These are phyloP conservation scores for Metschnikowia vanudenii DNA, from an alignment of 805 yeast genomes.

Conservation along the genomic window DNA sequence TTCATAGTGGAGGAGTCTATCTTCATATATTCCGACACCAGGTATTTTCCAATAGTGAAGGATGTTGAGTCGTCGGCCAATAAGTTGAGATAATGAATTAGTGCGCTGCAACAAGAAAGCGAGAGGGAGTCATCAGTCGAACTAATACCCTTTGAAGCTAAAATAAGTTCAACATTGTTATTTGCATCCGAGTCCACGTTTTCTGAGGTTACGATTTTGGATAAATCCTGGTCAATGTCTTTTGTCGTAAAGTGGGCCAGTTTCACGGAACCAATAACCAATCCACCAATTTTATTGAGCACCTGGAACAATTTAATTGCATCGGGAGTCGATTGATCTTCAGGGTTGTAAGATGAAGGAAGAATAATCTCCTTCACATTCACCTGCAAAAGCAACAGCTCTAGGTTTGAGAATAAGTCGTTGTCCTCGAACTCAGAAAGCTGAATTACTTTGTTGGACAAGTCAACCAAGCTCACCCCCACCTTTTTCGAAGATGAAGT, in stretches of 20 bases:
- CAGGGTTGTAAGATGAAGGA: conserved; percentile 42
- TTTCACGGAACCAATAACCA: conserved; percentile 63
- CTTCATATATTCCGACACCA: conserved; percentile 79
- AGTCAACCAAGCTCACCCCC: conserved; percentile 80
- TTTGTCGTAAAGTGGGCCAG: conserved; percentile 57
- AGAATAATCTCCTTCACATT: conserved; percentile 85
- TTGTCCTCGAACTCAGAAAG: conserved; percentile 81
- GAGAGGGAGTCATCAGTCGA: conserved; percentile 49
- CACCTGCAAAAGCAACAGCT: conserved; percentile 80
- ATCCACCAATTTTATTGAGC: conserved; percentile 69
- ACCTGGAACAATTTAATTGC: conserved; percentile 64
- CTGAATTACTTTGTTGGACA: conserved; percentile 63
- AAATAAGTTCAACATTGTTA: conserved; percentile 37
- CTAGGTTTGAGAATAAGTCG: conserved; percentile 82
- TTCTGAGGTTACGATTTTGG: conserved; percentile 54
- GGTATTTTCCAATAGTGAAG: conserved; percentile 61
- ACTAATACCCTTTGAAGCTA: conserved; percentile 54
- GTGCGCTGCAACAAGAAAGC: conserved; percentile 63
- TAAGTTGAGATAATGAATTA: conserved; percentile 65
- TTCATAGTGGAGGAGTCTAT: conserved; percentile 87
- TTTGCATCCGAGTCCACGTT: conserved; percentile 29
- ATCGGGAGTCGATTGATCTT: conserved; percentile 46
- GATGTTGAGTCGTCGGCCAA: conserved; percentile 58
- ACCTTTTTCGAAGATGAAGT: conserved; percentile 47
- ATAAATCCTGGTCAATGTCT: conserved; percentile 75